Percentiles rank a stretch among this genome's conserved stretches.
Conservation (phyloP, 768 basidiomycete genomes). For the Tricholoma hemisulphureum region DNA sequence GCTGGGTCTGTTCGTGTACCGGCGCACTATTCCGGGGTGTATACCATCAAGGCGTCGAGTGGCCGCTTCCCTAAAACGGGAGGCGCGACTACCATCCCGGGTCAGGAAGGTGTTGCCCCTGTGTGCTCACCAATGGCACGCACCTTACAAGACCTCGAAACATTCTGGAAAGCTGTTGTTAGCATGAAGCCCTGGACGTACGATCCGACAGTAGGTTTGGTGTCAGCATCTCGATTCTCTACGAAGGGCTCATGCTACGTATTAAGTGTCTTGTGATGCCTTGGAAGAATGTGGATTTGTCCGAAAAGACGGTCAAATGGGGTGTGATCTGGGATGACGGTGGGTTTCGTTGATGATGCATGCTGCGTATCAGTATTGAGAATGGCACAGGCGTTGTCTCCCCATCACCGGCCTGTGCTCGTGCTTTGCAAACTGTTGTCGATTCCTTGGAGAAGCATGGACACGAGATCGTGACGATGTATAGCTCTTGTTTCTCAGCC, state of each 20-base stretch:
- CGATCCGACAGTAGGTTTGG: conserved; percentile 45
- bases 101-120: conserved; percentile 57
- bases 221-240: conserved; percentile 14
- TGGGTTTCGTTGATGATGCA: conserved; percentile 27
- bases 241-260: background rate
- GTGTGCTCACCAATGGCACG: conserved; percentile 62
- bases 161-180: conserved; percentile 61
- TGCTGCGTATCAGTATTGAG: no score
- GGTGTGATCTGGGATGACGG: conserved; percentile 67
- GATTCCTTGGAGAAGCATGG: conserved; percentile 43
- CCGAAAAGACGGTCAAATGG: conserved; percentile 42
- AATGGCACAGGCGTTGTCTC: conserved; percentile 44
- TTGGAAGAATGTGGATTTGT: conserved; percentile 35
- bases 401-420: conserved; percentile 58
- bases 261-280: conserved; percentile 41
- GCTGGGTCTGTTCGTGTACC: conserved; percentile 69
- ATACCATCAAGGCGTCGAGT: conserved; percentile 52
- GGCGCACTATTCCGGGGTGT: conserved; percentile 63
- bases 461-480: conserved; percentile 51
- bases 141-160: conserved; percentile 58
- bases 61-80: conserved; percentile 50
- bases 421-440: conserved; percentile 51
- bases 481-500: conserved; percentile 12
- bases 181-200: conserved; percentile 66
- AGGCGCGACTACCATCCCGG: conserved; percentile 44